Base-by-base conservation (phyloP, 2,329 filamentous ascomycete genomes). In the Xylaria polymorpha region DNA sequence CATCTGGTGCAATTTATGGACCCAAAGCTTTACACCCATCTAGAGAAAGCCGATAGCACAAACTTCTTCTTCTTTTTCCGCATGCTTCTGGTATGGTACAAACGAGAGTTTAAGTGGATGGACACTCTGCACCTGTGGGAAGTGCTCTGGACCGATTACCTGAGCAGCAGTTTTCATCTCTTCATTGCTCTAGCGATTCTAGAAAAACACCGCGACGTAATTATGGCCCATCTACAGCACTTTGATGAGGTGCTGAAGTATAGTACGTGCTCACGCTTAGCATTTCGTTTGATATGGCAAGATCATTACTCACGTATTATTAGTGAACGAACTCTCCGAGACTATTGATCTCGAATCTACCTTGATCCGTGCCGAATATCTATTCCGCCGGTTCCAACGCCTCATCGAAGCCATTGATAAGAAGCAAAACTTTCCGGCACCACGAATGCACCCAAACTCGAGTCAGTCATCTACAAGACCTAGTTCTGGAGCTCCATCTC, bases 1-100 rank as follows among this genome's bases (percentile, higher is more conserved):
- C 94, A 99, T 73, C 90, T 99, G 0, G 94, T 98, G 14, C 94
- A 97, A 78, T 93, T 99, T 66, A 94, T 99, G 90, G 96, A 99
- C 74, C 96, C 97, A 0, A 92, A 94, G 78, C 89, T 99, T 8
- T 98, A 98, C 81, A 86, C 92, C 1, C 96, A 99, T 76, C 88
- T 99, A 0, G 90, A 97, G 79, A 90, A 88, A 18, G 93, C 94
- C 22, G 97, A 99, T 76, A 97, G 92, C 77, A 99, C 96, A 29
- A 99, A 99, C 80, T 99, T 99, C 81, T 99, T 99, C 82, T 99
- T 99, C 85, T 98, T 99, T 85, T 99, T 98, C 88, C 92, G 96
- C 69, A 98, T 98, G 96, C 86, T 99, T 41, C 86, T 99, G 1
- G 96, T 99, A 10, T 99, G 96, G 96, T 99, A 96, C 81, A 99